phyloP scores from a whole-genome alignment of 495 filamentous ascomycete genomes.

The Friedmanniomyces simplex region DNA sequence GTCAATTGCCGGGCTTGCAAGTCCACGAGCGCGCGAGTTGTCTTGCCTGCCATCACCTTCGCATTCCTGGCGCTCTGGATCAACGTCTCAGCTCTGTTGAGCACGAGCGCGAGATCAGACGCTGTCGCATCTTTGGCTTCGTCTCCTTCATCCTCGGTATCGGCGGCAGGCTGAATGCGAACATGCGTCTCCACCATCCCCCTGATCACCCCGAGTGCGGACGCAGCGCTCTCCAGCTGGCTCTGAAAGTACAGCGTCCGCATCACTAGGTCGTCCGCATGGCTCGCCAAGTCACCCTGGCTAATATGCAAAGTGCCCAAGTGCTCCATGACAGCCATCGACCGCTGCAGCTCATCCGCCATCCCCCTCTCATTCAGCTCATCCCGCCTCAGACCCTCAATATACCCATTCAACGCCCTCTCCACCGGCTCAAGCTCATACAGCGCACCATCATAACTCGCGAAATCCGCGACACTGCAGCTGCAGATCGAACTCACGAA shows the following conservation, averaged over 20 bases:
- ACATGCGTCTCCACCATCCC: constrained; percentile 42
- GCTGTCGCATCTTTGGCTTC: constrained; percentile 48
- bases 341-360: constrained; percentile 64
- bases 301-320: constrained; percentile 67
- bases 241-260: constrained; percentile 63
- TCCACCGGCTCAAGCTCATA: constrained; percentile 93
- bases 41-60: constrained; percentile 76
- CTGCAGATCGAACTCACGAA: constrained; percentile 68
- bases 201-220: constrained; percentile 52
- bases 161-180: constrained; percentile 2
- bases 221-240: constrained; percentile 67
- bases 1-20: constrained; percentile 67
- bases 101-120: constrained; percentile 56
- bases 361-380: constrained; percentile 80
- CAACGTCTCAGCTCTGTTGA: constrained; percentile 60
- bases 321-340: constrained; percentile 76
- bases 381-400: constrained; percentile 70
- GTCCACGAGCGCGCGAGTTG: constrained; percentile 65
- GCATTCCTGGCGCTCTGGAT: constrained; percentile 66
- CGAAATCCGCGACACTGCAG: constrained; percentile 69
- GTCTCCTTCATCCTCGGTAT: constrained; percentile 42
- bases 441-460: constrained; percentile 59
- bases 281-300: constrained; percentile 57
- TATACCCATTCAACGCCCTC: constrained; percentile 76
- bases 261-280: constrained; percentile 70